Percentiles rank a stretch among this genome's conserved stretches.
These are phyloP conservation scores for Gracilaria vermiculophylla DNA, from an alignment of 23 red algal genomes.

Conservation along the genomic window DNA sequence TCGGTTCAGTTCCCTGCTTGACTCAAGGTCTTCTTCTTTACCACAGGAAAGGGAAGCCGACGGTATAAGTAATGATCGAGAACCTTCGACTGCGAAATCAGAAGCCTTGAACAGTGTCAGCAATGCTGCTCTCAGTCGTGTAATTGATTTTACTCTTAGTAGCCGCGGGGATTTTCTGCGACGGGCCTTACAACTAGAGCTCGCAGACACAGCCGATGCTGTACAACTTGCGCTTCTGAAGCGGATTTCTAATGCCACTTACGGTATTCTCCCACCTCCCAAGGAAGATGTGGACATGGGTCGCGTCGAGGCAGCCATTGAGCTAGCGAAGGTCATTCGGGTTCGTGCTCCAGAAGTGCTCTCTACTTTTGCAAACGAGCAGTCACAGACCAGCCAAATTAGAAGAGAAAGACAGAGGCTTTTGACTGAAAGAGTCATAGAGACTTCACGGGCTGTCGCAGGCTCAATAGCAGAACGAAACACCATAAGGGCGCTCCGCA, in stretches of 20 bases:
- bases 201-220: constrained; percentile 88
- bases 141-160: constrained; percentile 78
- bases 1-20: constrained; percentile 75
- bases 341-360: constrained; percentile 45
- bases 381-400: neutral
- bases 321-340: constrained; percentile 41
- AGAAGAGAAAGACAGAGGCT: constrained; percentile 21
- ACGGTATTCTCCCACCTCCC: constrained; percentile 75
- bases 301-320: constrained; percentile 63
- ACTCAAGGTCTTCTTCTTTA: constrained; percentile 34
- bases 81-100: neutral
- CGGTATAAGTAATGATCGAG: neutral
- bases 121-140: constrained; percentile 37
- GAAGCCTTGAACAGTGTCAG: constrained; percentile 13
- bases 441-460: constrained; percentile 35
- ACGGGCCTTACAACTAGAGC: constrained; percentile 75
- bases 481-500: constrained; percentile 29
- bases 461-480: constrained; percentile 52
- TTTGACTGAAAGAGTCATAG: neutral
- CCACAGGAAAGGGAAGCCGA: constrained; percentile 11
- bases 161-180: constrained; percentile 85
- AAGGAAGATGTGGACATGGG: constrained; percentile 45
- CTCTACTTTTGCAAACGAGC: neutral
- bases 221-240: constrained; percentile 67
- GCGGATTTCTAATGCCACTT: constrained; percentile 43